Base-by-base conservation (phyloP, 148 eudicot genomes). In the Chenopodium berlandieri region DNA sequence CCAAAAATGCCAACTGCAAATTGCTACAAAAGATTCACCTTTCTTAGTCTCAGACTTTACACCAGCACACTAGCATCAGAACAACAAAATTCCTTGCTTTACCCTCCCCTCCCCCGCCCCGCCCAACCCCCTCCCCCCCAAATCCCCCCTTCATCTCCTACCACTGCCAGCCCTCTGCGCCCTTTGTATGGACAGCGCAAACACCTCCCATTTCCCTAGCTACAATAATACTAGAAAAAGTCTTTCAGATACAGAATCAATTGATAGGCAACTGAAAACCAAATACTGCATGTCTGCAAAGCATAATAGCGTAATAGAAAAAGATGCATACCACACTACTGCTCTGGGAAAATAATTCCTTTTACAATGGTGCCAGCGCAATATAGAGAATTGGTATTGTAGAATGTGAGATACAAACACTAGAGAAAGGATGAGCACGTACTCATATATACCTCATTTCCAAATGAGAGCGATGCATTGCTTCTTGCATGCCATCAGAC, bases 401-500 rank as follows among this genome's bases (percentile, higher is more conserved):
- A 23, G 30, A 80, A 81, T 75, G 50, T 7, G 62, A 71, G 20
- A 64, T 4, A 22, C 23, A 32, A 70, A 46, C 4, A 75, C 8
- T 1, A 77, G 63, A 71, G 64, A 44, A 27, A 60, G 78, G 83
- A 77, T 9, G 85, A 75, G 82, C 73, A 91, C 87, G 80, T 88
- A 86, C 88, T 86, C 87, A 89, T 75, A 75, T 77, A 78, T 92
- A 97, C 99, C 99, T 97, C 92, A 94, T 91, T 60, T 97, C 99
- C 89, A 94, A 79, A 88, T 90, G 95, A 68, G 99, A 97, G 52
- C 95, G 97, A 81, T 91, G 97, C 93, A 97, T 85, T 19, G 98
- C 99, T 86, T 97, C 98, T 86, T 94, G 98, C 94, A 97, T 91
- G 82, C 98, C 89, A 71, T 94, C 98, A 54, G 99, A 91, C 92